Conservation (phyloP, 2,329 filamentous ascomycete genomes). For the Phoma herbarum region DNA sequence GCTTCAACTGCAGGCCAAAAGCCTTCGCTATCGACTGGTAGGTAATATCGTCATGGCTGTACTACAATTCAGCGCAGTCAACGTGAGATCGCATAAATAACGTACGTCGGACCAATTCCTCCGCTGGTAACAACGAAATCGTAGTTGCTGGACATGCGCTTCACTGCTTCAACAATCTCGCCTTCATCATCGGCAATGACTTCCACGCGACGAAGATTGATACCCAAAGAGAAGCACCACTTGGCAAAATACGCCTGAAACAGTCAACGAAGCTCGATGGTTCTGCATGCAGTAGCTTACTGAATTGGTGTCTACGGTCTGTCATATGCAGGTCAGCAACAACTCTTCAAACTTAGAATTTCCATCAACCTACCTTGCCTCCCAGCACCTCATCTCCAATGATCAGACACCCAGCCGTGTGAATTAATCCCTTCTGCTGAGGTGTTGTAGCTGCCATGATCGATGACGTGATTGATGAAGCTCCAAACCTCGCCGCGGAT, state of each 20-base stretch:
- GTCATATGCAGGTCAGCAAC: constrained; percentile 32
- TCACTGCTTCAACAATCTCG: constrained; percentile 88
- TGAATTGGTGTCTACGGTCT: constrained; percentile 74
- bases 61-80: constrained; percentile 20
- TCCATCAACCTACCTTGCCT: constrained; percentile 74
- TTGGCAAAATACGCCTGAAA: constrained; percentile 66
- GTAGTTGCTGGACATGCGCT: constrained; percentile 86
- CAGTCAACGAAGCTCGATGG: neutral
- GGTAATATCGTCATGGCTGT: constrained; percentile 94
- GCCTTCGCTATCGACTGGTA: constrained; percentile 94
- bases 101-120: constrained; percentile 93
- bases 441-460: constrained; percentile 57
- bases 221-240: constrained; percentile 71
- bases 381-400: constrained; percentile 98
- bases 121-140: constrained; percentile 96
- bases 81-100: constrained; percentile 23
- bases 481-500: constrained; percentile 48
- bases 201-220: constrained; percentile 83
- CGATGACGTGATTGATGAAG: constrained; percentile 50
- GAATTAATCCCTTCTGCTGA: constrained; percentile 73
- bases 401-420: constrained; percentile 90
- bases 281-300: constrained; percentile 29
- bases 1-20: constrained; percentile 76
- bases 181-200: constrained; percentile 92
- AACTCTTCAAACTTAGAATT: neutral